Conservation (phyloP, 192 early-diverging fungal genomes). For the Rhizophagus prolifer region DNA sequence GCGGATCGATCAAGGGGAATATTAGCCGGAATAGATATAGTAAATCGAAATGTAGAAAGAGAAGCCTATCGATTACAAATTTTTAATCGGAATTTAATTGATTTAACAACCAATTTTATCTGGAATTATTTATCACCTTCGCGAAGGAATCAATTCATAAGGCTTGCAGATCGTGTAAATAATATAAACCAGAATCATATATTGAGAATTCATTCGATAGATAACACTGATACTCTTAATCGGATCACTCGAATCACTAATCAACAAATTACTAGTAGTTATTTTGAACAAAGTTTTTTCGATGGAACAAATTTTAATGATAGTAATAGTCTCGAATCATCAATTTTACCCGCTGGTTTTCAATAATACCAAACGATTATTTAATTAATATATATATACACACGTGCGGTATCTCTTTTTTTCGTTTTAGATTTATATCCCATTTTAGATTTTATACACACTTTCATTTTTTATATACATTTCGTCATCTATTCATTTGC, state of each 20-base stretch:
- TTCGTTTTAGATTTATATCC: no score
- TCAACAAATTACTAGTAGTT: not conserved
- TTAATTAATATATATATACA: no score
- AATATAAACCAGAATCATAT: no score
- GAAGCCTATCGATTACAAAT: not conserved
- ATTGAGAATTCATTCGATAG: not conserved
- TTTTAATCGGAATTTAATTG: not conserved
- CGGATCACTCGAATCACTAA: not conserved
- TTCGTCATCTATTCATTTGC: no score
- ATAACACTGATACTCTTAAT: not conserved
- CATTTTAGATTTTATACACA: no score
- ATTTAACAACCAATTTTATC: not conserved
- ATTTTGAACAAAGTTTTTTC: not conserved
- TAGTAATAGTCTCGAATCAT: no score
- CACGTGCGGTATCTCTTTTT: no score
- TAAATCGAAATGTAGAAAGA: not conserved
- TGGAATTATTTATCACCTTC: not conserved
- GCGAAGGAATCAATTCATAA: not conserved
- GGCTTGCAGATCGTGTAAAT: no score
- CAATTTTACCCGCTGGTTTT: no score
- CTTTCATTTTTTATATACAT: no score
- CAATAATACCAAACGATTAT: no score
- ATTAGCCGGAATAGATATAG: not conserved
- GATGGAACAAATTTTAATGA: not conserved
- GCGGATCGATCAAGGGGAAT: not conserved